Percentiles rank a stretch among this genome's conserved stretches.
Evolutionary conservation across 305 asterid species (phyloP).

Genomic region (Rubia occidens): DNA sequence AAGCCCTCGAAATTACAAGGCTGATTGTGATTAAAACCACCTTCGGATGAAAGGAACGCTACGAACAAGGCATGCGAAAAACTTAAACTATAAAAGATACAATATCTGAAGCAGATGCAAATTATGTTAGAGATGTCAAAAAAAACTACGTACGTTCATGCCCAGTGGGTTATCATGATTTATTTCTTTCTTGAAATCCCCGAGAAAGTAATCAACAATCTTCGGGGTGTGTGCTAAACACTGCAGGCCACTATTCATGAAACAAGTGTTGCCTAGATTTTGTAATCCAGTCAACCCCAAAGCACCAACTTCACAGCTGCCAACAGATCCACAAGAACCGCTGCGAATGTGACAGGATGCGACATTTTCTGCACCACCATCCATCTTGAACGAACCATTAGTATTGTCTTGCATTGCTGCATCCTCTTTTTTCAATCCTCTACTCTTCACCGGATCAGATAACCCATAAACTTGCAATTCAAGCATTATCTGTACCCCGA

Average conservation of each 20-base stretch:
- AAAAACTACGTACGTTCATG: constrained; percentile 62
- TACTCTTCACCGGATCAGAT: constrained; percentile 62
- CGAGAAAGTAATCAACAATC: constrained; percentile 96
- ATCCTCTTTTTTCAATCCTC: constrained; percentile 44
- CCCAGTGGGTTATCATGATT: constrained; percentile 85
- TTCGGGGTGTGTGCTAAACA: constrained; percentile 88
- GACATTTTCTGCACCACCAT: constrained; percentile 41
- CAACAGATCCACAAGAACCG: constrained; percentile 39
- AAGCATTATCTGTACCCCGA: constrained; percentile 33
- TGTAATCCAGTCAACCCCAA: constrained; percentile 90
- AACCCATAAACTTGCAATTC: constrained; percentile 95
- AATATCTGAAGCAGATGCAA: constrained; percentile 12
- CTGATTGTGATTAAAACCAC: background rate
- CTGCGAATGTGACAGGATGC: constrained; percentile 38
- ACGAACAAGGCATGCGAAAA: background rate
- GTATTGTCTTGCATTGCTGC: constrained; percentile 31
- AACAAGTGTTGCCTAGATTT: constrained; percentile 94
- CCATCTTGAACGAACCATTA: constrained; percentile 46
- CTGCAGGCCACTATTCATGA: constrained; percentile 93
- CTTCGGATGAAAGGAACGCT: background rate
- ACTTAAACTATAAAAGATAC: constrained; percentile 9
- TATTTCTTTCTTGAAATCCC: constrained; percentile 76
- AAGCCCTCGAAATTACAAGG: background rate
- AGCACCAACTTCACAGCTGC: constrained; percentile 67
- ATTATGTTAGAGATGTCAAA: constrained; percentile 9